Base-by-base conservation (phyloP, 129 eudicot genomes). In the Flaveria ramosissima region DNA sequence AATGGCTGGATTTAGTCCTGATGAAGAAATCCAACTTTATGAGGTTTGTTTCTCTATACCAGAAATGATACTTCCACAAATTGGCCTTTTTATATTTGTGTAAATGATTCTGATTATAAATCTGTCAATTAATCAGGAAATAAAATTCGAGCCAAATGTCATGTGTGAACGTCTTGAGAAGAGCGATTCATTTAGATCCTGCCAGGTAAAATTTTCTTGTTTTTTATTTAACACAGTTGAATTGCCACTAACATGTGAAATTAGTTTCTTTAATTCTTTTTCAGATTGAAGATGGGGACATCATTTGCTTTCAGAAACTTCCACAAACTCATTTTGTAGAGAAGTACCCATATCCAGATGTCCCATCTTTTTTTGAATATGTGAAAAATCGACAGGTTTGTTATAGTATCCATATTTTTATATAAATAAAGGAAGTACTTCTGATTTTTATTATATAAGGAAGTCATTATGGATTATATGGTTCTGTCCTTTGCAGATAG, bases 271-370 rank as follows among this genome's bases (percentile, higher is more conserved):
- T 51, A 26, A 23, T 16, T 32, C 6, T 63, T 36, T 81, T 76
- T 23, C 80, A 92, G 98, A 80, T 92, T 78, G 98, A 92, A 81
- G 96, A 89, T 78, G 99, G 99, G 56, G 99, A 95, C 83, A 95
- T 95, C 11, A 83, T 95, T 47, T 91, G 99, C 90, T 89, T 91
- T 70, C 97, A 95, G 88, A 95, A 95, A 72, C 78, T 75, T 39
- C 83, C 32, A 63, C 46, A 63, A 1, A 27, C 93, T 79, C 87
- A 81, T 76, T 77, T 41, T 82, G 86, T 77, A 13, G 90, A 80
- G 82, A 80, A 78, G 76, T 65, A 60, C 56, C 83, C 88, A 48
- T 85, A 79, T 78, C 94, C 97, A 51, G 90, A 89, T 74, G 90
- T 89, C 71, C 90, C 97, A 62, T 91, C 96, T 12, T 95, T 83